phyloP scores from a whole-genome alignment of 352 stramenopile genomes.

The Globisporangium middletonii region DNA sequence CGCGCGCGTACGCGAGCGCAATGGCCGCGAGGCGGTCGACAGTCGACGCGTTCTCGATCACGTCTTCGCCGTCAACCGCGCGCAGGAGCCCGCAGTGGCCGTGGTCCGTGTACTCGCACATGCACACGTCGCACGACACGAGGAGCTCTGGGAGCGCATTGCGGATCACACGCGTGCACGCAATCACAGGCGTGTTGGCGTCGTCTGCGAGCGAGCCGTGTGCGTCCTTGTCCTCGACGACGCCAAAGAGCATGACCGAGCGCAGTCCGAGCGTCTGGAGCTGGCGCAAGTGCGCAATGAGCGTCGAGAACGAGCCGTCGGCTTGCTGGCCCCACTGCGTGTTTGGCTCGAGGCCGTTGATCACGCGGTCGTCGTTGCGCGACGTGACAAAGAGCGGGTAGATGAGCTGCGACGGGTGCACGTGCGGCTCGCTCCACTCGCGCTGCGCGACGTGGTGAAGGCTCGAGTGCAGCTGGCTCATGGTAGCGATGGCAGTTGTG shows the following conservation, averaged over 20 bases:
- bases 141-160: slow-evolving; percentile 66
- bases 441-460: slow-evolving; percentile 78
- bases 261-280: slow-evolving; percentile 69
- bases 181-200: slow-evolving; percentile 74
- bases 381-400: slow-evolving; percentile 88
- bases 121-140: slow-evolving; percentile 84
- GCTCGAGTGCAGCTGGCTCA: slow-evolving; percentile 59
- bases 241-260: slow-evolving; percentile 87
- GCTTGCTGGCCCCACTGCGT: slow-evolving; percentile 73
- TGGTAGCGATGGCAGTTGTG: neutral
- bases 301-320: slow-evolving; percentile 62
- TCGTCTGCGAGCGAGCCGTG: slow-evolving; percentile 68
- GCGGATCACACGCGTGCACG: slow-evolving; percentile 58
- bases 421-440: slow-evolving; percentile 81
- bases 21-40: slow-evolving; percentile 95
- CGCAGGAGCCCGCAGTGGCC: slow-evolving; percentile 82
- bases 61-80: slow-evolving; percentile 89
- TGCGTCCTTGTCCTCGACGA: slow-evolving; percentile 81
- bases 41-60: slow-evolving; percentile 96
- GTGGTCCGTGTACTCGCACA: slow-evolving; percentile 90
- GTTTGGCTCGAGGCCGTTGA: slow-evolving; percentile 79
- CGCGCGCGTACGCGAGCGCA: slow-evolving; percentile 92
- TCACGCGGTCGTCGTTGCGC: slow-evolving; percentile 59
- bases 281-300: slow-evolving; percentile 64
- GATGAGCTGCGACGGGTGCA: slow-evolving; percentile 86